Evolutionary conservation across 805 yeast species (phyloP).

Genomic region (Schwanniomyces occidentalis): DNA sequence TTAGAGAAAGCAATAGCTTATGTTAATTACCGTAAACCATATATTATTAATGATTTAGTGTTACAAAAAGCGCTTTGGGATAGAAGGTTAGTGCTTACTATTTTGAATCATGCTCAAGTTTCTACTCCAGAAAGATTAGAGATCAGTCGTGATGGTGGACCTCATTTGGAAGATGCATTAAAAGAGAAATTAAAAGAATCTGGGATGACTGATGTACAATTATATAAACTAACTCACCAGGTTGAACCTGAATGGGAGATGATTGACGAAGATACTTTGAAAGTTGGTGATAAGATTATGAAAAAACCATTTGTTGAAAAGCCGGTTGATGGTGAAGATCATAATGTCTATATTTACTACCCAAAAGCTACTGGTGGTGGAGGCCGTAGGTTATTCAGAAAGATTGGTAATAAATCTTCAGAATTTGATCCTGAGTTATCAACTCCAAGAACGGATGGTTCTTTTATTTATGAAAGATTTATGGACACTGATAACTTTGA

Average conservation of each 20-base stretch:
- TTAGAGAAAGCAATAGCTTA: constrained; percentile 92
- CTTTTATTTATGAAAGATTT: constrained; percentile 88
- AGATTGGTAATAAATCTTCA: constrained; percentile 94
- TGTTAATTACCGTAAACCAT: constrained; percentile 87
- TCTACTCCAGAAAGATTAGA: constrained; percentile 88
- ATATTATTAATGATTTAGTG: constrained; percentile 79
- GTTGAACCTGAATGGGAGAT: constrained; percentile 81
- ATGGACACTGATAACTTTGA: constrained; percentile 98
- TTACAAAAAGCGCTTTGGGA: constrained; percentile 98
- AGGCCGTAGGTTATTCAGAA: constrained; percentile 89
- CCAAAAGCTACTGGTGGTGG: constrained; percentile 93
- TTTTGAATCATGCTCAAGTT: constrained; percentile 78
- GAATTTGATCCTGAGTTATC: constrained; percentile 85
- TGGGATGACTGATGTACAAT: constrained; percentile 41
- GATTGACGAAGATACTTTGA: constrained; percentile 76
- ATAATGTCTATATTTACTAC: constrained; percentile 91
- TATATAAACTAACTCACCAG: constrained; percentile 63
- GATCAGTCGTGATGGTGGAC: constrained; percentile 96
- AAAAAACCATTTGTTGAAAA: constrained; percentile 95
- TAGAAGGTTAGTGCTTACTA: constrained; percentile 78
- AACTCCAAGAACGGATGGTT: constrained; percentile 83
- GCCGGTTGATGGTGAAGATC: constrained; percentile 99
- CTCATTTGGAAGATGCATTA: constrained; percentile 66
- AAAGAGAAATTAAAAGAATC: constrained; percentile 44
- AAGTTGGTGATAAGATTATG: constrained; percentile 70